These are phyloP conservation scores for Wilcoxina mikolae DNA, from an alignment of 495 filamentous ascomycete species.

Conservation along the genomic window DNA sequence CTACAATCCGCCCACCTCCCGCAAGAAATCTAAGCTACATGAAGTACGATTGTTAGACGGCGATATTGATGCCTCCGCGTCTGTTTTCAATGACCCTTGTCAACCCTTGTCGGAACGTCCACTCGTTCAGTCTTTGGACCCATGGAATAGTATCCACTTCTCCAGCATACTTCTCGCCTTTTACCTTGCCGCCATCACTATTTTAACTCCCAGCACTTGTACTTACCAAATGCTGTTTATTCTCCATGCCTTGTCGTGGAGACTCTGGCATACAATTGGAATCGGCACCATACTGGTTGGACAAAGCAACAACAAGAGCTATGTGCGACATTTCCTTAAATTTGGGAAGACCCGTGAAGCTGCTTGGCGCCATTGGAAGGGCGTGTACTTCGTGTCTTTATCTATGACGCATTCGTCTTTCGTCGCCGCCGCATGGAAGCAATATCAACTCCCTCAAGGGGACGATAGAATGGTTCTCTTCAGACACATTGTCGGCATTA, in stretches of 20 bases:
- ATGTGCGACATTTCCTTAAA: slow-evolving; percentile 95
- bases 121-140: slow-evolving; percentile 61
- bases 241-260: slow-evolving; percentile 62
- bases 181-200: slow-evolving; percentile 56
- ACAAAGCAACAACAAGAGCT: slow-evolving; percentile 78
- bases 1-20: slow-evolving; percentile 77
- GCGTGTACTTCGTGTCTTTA: slow-evolving; percentile 84
- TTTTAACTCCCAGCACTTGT: slow-evolving; percentile 62
- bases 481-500: slow-evolving; percentile 67
- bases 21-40: slow-evolving; percentile 29
- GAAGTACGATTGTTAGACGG: background rate
- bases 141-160: slow-evolving; percentile 71
- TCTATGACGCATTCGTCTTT: slow-evolving; percentile 78
- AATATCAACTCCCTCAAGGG: slow-evolving; percentile 80
- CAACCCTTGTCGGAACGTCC: slow-evolving; percentile 16
- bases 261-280: slow-evolving; percentile 83
- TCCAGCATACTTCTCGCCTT: slow-evolving; percentile 58
- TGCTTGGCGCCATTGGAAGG: slow-evolving; percentile 97
- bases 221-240: slow-evolving; percentile 65
- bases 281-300: slow-evolving; percentile 69
- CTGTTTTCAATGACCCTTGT: slow-evolving; percentile 12
- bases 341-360: slow-evolving; percentile 79
- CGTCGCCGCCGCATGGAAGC: slow-evolving; percentile 85
- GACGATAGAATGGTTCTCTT: slow-evolving; percentile 64
- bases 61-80: slow-evolving; percentile 10